A percentile compares a stretch with the other conserved stretches of the same genome.
Conservation (phyloP, 345 rosid genomes). For the Dovyalis caffra region DNA sequence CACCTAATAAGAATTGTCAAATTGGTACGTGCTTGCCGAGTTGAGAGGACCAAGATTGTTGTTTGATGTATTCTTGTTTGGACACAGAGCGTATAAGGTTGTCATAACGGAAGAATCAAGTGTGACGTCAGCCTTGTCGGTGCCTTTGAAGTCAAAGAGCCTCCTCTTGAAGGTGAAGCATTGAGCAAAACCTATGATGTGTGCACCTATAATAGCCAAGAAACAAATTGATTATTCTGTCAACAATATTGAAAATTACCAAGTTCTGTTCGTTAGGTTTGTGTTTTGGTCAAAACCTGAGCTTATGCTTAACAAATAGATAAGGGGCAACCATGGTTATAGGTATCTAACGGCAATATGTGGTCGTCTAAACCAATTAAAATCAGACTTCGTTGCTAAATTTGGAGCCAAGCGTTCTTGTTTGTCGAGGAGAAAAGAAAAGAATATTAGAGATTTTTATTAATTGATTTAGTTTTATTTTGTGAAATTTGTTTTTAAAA, state of each 20-base stretch:
- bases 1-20: slow-evolving; percentile 68
- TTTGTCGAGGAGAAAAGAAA: too few species aligned
- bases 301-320: background rate
- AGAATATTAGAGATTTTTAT: too few species aligned
- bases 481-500: too few species aligned
- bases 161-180: slow-evolving; percentile 79
- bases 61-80: slow-evolving; percentile 55
- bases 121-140: slow-evolving; percentile 72
- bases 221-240: background rate
- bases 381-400: too few species aligned
- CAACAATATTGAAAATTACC: background rate
- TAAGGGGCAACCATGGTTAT: too few species aligned
- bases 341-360: background rate
- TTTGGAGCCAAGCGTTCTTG: too few species aligned
- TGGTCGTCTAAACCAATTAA: background rate
- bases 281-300: background rate
- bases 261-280: too few species aligned
- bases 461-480: too few species aligned
- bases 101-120: slow-evolving; percentile 42
- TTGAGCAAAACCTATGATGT: slow-evolving; percentile 87
- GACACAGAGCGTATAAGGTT: slow-evolving; percentile 43
- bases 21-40: slow-evolving; percentile 30
- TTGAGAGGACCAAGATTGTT: slow-evolving; percentile 67
- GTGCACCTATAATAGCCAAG: slow-evolving; percentile 54
- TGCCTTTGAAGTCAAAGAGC: slow-evolving; percentile 64